Evolutionary conservation across 169 alveolate species (phyloP).

Genomic region (Perkinsus olseni): DNA sequence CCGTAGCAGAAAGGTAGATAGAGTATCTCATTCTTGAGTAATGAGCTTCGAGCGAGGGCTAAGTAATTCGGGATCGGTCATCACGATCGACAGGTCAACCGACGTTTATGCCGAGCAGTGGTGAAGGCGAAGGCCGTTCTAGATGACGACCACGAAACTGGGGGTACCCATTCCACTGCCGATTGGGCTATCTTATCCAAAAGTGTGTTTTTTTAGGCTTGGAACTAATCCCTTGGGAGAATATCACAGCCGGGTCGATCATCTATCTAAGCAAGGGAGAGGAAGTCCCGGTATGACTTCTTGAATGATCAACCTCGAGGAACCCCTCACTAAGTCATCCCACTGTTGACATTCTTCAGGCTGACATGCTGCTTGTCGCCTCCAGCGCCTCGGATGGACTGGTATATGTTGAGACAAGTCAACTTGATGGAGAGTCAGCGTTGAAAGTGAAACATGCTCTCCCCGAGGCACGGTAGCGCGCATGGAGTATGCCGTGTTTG

Average conservation of each 20-base stretch:
- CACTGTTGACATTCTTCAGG: conserved; percentile 46
- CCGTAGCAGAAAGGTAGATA: too few relatives aligned
- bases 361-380: conserved; percentile 49
- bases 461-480: conserved; percentile 16
- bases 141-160: not conserved
- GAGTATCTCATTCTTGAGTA: too few relatives aligned
- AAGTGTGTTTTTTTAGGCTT: not conserved
- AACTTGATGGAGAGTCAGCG: conserved; percentile 62
- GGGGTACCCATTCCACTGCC: not conserved
- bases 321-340: too few relatives aligned
- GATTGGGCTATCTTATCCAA: not conserved
- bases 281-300: not conserved
- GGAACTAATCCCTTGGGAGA: conserved; percentile 20
- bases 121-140: not conserved
- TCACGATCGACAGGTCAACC: not conserved
- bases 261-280: conserved; percentile 22
- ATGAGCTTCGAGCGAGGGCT: too few relatives aligned
- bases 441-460: conserved; percentile 27
- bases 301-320: too few relatives aligned
- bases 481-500: too few relatives aligned
- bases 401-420: conserved; percentile 56
- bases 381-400: conserved; percentile 36
- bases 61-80: too few relatives aligned
- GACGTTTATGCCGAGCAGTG: not conserved
- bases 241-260: conserved; percentile 33